phyloP scores from a whole-genome alignment of 2,329 filamentous ascomycete genomes.

The Chalaropsis thielavioides region DNA sequence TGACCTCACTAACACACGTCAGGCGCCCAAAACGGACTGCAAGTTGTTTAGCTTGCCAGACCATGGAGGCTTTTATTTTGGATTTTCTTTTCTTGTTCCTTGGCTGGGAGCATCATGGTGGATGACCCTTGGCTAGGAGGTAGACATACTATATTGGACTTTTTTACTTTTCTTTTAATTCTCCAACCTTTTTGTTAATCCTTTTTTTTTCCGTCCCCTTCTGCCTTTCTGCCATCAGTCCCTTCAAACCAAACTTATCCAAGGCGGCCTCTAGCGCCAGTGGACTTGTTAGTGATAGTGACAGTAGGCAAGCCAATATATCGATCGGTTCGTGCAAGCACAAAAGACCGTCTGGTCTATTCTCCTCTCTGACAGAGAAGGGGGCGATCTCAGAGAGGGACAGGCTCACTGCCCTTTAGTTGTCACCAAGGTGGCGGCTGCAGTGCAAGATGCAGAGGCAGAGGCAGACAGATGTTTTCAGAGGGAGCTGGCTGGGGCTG shows the following conservation, averaged over 20 bases:
- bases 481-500: no score
- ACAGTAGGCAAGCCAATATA: constrained; percentile 1
- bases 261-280: no score
- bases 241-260: no score
- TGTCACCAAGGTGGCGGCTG: neutral
- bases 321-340: neutral
- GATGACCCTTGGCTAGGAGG: no score
- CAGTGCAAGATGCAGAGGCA: neutral
- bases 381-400: no score
- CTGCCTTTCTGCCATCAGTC: no score
- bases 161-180: neutral
- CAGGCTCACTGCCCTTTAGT: neutral
- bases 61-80: neutral
- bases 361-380: no score
- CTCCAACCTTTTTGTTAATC: neutral
- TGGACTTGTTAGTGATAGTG: neutral
- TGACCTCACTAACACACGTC: neutral
- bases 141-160: no score
- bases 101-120: no score
- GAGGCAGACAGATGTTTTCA: neutral
- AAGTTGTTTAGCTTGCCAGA: neutral
- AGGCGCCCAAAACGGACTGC: neutral
- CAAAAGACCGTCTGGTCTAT: neutral
- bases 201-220: neutral
- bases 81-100: no score